phyloP scores from a whole-genome alignment of 495 filamentous ascomycete species.

The Astrothelium subdiscretum region DNA sequence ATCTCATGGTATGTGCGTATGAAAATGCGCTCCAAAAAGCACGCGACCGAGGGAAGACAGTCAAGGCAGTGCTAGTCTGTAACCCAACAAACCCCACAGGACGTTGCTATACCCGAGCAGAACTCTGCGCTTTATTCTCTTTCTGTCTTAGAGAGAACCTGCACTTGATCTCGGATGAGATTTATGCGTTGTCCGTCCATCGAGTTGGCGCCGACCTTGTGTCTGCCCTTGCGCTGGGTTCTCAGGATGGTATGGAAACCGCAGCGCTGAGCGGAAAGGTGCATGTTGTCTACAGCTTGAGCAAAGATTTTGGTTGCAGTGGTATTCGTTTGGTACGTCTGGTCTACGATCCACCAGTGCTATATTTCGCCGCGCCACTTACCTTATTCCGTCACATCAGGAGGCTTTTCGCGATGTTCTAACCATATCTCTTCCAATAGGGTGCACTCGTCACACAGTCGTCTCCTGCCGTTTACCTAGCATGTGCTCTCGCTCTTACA shows the following conservation, averaged over 20 bases:
- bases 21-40: neutral
- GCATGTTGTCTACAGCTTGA: slow-evolving; percentile 13
- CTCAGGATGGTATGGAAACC: neutral
- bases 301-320: slow-evolving; percentile 18
- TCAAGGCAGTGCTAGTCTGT: slow-evolving; percentile 17
- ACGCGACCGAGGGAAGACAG: neutral
- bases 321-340: slow-evolving; percentile 14
- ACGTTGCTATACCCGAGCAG: slow-evolving; percentile 41
- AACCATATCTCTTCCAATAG: neutral
- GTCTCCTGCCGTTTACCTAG: neutral
- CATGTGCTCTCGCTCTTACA: neutral
- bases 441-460: neutral
- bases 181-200: slow-evolving; percentile 36
- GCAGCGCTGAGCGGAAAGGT: neutral
- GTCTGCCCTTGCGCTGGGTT: slow-evolving; percentile 14
- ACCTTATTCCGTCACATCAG: neutral
- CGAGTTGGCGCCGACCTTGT: slow-evolving; percentile 4
- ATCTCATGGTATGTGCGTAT: neutral
- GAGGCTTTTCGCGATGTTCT: neutral
- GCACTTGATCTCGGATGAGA: slow-evolving; percentile 52
- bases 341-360: too few species aligned
- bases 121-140: slow-evolving; percentile 35
- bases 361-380: too few species aligned
- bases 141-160: slow-evolving; percentile 44
- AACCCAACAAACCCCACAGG: slow-evolving; percentile 54